Conservation (phyloP, 1,139 yeast species). For the Candida freyschussii region DNA sequence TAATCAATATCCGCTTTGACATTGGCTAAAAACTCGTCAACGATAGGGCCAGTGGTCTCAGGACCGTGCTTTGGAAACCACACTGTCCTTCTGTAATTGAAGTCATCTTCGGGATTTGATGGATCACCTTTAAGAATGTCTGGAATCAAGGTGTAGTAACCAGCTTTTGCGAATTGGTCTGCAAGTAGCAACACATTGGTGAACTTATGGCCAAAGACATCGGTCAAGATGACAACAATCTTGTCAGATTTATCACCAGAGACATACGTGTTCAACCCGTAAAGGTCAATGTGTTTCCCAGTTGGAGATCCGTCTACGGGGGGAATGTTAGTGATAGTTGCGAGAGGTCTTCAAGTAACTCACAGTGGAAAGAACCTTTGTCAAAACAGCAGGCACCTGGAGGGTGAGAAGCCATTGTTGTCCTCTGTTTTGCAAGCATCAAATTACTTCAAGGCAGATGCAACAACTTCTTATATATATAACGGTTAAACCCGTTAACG, state of each 20-base stretch:
- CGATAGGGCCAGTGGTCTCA: constrained; percentile 39
- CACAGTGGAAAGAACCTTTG: constrained; percentile 36
- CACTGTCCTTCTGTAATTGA: no score
- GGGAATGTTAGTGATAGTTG: not conserved
- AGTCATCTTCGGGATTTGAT: constrained; percentile 24
- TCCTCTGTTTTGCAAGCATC: no score
- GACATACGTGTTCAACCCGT: constrained; percentile 27
- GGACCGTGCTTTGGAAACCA: constrained; percentile 57
- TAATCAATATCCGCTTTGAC: constrained; percentile 45
- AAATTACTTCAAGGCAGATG: no score
- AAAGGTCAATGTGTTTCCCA: constrained; percentile 16
- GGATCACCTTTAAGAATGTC: constrained; percentile 63
- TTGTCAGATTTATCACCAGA: constrained; percentile 30
- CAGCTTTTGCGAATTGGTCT: constrained; percentile 62
- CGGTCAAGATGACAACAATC: constrained; percentile 60
- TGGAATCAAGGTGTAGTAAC: constrained; percentile 65
- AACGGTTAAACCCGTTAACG: no score
- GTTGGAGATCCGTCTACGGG: constrained; percentile 24
- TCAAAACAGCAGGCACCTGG: constrained; percentile 49
- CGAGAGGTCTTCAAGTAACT: no score
- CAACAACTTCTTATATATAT: no score
- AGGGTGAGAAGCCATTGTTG: constrained; percentile 51
- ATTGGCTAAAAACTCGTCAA: constrained; percentile 39
- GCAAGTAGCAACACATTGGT: constrained; percentile 56
- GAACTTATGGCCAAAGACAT: constrained; percentile 58